Percentiles rank a stretch among this genome's conserved stretches.
These are phyloP conservation scores for Panus rudis DNA, from an alignment of 768 basidiomycete species.

Conservation along the genomic window DNA sequence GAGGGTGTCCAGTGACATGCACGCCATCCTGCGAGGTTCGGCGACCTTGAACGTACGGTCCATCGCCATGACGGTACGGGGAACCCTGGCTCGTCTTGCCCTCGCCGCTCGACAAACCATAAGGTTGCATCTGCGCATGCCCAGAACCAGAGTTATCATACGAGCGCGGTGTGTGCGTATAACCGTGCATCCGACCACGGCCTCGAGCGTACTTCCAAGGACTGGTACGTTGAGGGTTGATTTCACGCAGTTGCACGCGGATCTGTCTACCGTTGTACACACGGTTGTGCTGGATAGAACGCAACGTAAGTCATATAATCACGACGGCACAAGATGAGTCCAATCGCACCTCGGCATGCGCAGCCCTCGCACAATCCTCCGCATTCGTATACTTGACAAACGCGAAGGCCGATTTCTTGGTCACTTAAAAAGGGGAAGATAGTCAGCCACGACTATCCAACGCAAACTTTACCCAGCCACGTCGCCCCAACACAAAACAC, in stretches of 20 bases:
- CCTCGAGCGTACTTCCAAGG: constrained; percentile 38
- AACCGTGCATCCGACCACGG: constrained; percentile 22
- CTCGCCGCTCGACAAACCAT: too few species aligned
- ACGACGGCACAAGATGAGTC: not conserved
- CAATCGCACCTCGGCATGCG: constrained; percentile 49
- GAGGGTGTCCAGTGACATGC: too few species aligned
- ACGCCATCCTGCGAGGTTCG: not conserved
- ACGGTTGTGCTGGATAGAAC: constrained; percentile 55
- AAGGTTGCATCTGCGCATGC: too few species aligned
- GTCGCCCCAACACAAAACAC: too few species aligned
- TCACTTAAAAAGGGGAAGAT: constrained; percentile 33
- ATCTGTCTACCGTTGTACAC: constrained; percentile 63
- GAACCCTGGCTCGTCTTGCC: too few species aligned
- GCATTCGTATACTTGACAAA: constrained; percentile 66
- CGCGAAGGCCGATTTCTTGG: constrained; percentile 66
- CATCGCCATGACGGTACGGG: not conserved
- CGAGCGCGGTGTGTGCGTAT: not conserved
- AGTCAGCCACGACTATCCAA: not conserved
- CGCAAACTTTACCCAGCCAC: not conserved
- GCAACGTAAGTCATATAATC: constrained; percentile 2
- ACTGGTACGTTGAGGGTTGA: constrained; percentile 44
- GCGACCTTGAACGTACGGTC: not conserved
- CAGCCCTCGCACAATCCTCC: constrained; percentile 60
- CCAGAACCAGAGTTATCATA: not conserved
- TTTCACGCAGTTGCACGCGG: constrained; percentile 69